These are phyloP conservation scores for Priceomyces carsonii DNA, from an alignment of 805 yeast species.

Conservation along the genomic window DNA sequence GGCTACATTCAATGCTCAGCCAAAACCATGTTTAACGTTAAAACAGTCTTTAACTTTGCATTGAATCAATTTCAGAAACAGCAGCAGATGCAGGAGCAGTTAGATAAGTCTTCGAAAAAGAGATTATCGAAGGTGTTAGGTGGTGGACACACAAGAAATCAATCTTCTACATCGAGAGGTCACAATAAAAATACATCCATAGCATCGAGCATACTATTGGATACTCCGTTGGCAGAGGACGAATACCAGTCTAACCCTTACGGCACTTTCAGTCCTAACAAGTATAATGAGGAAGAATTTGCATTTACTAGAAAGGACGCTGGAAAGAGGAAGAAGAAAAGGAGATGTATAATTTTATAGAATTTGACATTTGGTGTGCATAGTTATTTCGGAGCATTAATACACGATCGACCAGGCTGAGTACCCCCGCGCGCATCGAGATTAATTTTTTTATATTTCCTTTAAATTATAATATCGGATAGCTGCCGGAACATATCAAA, in stretches of 20 bases:
- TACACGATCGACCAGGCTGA: no score
- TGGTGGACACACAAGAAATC: slow-evolving; percentile 20
- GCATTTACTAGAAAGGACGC: slow-evolving; percentile 36
- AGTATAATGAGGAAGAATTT: slow-evolving; percentile 42
- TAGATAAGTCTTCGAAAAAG: slow-evolving; percentile 33
- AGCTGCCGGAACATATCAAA: background rate
- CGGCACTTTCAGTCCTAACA: slow-evolving; percentile 21
- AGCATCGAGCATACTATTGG: slow-evolving; percentile 35
- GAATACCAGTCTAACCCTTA: slow-evolving; percentile 36
- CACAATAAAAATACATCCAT: slow-evolving; percentile 40
- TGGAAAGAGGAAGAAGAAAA: slow-evolving; percentile 28
- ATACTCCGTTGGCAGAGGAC: slow-evolving; percentile 44
- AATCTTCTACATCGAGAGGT: slow-evolving; percentile 27
- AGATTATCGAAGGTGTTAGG: slow-evolving; percentile 37
- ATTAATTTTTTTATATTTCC: background rate
- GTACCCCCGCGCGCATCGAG: no score
- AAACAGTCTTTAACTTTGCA: slow-evolving; percentile 67
- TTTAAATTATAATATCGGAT: background rate
- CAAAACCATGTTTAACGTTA: slow-evolving; percentile 63
- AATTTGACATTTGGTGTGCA: no score
- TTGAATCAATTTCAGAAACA: slow-evolving; percentile 44
- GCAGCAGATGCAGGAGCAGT: slow-evolving; percentile 34
- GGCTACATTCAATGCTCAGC: slow-evolving; percentile 83
- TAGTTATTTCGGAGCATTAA: background rate
- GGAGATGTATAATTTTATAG: slow-evolving; percentile 36